Evolutionary conservation across 2,329 filamentous ascomycete genomes (phyloP).

Genomic region (Ophiostoma triangulosporum): DNA sequence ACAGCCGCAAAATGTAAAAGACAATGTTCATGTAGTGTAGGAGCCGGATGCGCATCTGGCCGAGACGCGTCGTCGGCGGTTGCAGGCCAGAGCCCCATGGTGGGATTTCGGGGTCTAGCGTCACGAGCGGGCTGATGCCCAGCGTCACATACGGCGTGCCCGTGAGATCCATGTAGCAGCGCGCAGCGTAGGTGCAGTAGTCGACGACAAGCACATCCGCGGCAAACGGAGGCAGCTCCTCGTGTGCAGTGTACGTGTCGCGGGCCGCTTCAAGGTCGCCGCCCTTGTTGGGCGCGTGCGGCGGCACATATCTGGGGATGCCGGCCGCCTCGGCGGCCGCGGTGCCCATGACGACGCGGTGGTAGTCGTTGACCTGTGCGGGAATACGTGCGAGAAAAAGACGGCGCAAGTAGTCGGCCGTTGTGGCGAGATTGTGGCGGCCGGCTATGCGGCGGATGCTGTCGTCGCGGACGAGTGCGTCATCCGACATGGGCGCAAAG

Average conservation of each 20-base stretch:
- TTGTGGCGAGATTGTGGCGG: slow-evolving; percentile 6
- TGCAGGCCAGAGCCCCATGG: slow-evolving; percentile 19
- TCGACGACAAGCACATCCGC: slow-evolving; percentile 13
- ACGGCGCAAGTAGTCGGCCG: slow-evolving; percentile 9
- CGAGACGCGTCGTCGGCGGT: slow-evolving; percentile 19
- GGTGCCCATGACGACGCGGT: slow-evolving; percentile 1
- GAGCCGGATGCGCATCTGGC: slow-evolving; percentile 19
- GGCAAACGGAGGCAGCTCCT: not conserved
- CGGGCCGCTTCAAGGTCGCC: not conserved
- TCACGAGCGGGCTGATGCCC: slow-evolving; percentile 25
- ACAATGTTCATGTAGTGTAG: slow-evolving; percentile 11
- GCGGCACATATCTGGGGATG: not conserved
- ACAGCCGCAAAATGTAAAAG: slow-evolving; percentile 13
- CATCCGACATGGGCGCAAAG: slow-evolving; percentile 21
- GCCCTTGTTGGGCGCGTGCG: not conserved
- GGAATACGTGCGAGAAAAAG: slow-evolving; percentile 11
- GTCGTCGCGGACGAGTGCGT: slow-evolving; percentile 16
- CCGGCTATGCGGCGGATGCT: slow-evolving; percentile 6
- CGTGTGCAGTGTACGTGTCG: not conserved
- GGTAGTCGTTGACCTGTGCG: slow-evolving; percentile 10
- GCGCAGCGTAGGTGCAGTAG: slow-evolving; percentile 12
- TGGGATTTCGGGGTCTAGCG: slow-evolving; percentile 18
- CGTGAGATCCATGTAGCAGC: slow-evolving; percentile 11
- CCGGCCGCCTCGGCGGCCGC: not conserved
- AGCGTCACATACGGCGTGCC: slow-evolving; percentile 24